Conservation (phyloP, 441 rosid genomes). For the Erodium texanum region DNA sequence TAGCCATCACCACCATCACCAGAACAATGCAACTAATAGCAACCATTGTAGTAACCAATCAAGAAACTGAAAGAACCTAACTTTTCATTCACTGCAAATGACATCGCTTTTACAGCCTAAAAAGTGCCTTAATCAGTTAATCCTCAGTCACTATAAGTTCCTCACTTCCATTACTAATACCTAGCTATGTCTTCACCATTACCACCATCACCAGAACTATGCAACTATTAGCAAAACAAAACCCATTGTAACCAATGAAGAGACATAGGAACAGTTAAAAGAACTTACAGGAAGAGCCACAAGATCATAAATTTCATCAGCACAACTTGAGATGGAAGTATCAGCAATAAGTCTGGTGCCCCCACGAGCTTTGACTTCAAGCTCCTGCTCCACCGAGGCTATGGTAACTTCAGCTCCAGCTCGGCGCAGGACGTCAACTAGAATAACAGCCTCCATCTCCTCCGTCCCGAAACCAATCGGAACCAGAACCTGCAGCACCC, state of each 20-base stretch:
- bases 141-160: neutral
- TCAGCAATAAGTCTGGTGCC: slow-evolving; percentile 76
- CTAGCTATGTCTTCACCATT: neutral
- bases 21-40: neutral
- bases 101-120: neutral
- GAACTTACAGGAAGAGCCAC: slow-evolving; percentile 81
- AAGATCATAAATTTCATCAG: slow-evolving; percentile 58
- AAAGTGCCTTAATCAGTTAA: neutral
- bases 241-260: slow-evolving; percentile 2
- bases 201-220: neutral
- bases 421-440: slow-evolving; percentile 65
- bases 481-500: slow-evolving; percentile 54
- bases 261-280: slow-evolving; percentile 4
- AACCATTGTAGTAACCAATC: neutral
- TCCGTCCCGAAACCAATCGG: slow-evolving; percentile 86
- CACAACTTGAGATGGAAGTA: slow-evolving; percentile 51
- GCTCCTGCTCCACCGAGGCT: slow-evolving; percentile 85
- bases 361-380: slow-evolving; percentile 65
- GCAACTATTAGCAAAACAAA: neutral
- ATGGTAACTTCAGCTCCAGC: slow-evolving; percentile 84
- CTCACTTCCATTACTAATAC: neutral
- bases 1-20: neutral
- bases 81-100: neutral
- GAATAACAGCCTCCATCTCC: slow-evolving; percentile 86
- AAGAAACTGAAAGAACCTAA: neutral